A percentile compares a stretch with the other conserved stretches of the same genome.
These are phyloP conservation scores for Sporothrix inflata DNA, from an alignment of 2,329 filamentous ascomycete genomes.

Conservation along the genomic window DNA sequence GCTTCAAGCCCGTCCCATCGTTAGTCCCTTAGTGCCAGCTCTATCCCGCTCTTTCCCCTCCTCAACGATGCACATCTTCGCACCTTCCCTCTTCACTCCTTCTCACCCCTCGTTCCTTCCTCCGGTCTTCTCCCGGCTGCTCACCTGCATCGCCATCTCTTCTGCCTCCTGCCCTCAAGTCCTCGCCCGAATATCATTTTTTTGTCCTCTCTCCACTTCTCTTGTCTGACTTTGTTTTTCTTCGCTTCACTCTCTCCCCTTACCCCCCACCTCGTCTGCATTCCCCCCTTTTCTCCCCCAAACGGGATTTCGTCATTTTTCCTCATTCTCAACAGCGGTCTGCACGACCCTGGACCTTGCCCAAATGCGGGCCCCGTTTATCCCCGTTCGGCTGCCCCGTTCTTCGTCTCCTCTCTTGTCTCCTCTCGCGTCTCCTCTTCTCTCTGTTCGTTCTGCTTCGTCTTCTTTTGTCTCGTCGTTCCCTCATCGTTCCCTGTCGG, in stretches of 20 bases:
- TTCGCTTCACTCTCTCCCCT: not conserved
- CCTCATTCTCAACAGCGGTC: conserved; percentile 10
- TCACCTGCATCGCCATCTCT: not conserved
- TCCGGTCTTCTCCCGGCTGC: not conserved
- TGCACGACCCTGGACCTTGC: conserved; percentile 14
- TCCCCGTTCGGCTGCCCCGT: conserved; percentile 13
- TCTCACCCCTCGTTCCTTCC: not conserved
- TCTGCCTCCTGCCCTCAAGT: not conserved
- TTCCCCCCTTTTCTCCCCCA: not conserved
- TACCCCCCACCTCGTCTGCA: not conserved
- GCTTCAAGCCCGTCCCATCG: conserved; percentile 2
- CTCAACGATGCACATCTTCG: not conserved
- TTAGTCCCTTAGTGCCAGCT: not conserved
- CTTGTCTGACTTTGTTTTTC: not conserved
- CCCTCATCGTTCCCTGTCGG: conserved; percentile 3
- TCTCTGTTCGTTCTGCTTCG: not conserved
- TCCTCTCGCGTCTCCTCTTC: not conserved
- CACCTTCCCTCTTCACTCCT: not conserved
- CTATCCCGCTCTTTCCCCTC: conserved; percentile 8
- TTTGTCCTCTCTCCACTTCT: not conserved
- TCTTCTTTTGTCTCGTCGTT: not conserved
- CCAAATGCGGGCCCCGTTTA: conserved; percentile 14
- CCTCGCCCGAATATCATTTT: not conserved
- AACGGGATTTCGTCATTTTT: not conserved
- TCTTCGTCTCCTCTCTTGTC: conserved; percentile 7